Percentiles rank a stretch among this genome's conserved stretches.
phyloP scores from a whole-genome alignment of 805 yeast genomes.

The Citeromyces nyonsensis region DNA sequence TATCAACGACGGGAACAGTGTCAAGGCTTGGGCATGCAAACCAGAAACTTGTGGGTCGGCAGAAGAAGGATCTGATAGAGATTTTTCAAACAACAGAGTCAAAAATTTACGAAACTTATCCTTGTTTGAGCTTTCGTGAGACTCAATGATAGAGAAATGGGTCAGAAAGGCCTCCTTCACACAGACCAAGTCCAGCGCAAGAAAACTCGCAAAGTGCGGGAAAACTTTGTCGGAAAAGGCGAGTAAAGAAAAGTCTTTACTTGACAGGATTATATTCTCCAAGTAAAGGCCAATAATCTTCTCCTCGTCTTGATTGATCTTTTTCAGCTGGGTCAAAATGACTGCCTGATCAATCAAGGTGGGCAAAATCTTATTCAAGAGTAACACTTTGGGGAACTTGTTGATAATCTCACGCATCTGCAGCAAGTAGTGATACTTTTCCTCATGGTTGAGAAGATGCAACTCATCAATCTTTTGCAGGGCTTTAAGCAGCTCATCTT shows the following conservation, averaged over 20 bases:
- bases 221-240: slow-evolving; percentile 62
- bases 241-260: slow-evolving; percentile 53
- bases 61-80: slow-evolving; percentile 6
- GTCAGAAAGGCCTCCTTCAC: slow-evolving; percentile 15
- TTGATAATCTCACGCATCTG: slow-evolving; percentile 40
- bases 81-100: slow-evolving; percentile 15
- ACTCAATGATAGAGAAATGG: slow-evolving; percentile 10
- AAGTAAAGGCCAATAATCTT: slow-evolving; percentile 28
- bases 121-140: slow-evolving; percentile 9
- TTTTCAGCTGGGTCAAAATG: slow-evolving; percentile 13
- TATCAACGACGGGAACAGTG: slow-evolving; percentile 11
- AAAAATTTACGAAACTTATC: slow-evolving; percentile 13
- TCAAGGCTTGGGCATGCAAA: slow-evolving; percentile 17
- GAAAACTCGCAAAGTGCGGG: slow-evolving; percentile 20
- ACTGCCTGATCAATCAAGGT: slow-evolving; percentile 18
- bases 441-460: slow-evolving; percentile 54
- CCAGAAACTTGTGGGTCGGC: slow-evolving; percentile 4
- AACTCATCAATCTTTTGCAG: slow-evolving; percentile 73
- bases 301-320: slow-evolving; percentile 12
- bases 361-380: slow-evolving; percentile 62
- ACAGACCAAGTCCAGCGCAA: slow-evolving; percentile 10
- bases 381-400: slow-evolving; percentile 41
- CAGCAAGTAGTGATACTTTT: slow-evolving; percentile 51
- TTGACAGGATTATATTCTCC: slow-evolving; percentile 44
- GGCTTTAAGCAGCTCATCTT: slow-evolving; percentile 70